Percentiles rank a stretch among this genome's conserved stretches.
These are phyloP conservation scores for Eucalyptus virginea DNA, from an alignment of 345 rosid species.

Conservation along the genomic window DNA sequence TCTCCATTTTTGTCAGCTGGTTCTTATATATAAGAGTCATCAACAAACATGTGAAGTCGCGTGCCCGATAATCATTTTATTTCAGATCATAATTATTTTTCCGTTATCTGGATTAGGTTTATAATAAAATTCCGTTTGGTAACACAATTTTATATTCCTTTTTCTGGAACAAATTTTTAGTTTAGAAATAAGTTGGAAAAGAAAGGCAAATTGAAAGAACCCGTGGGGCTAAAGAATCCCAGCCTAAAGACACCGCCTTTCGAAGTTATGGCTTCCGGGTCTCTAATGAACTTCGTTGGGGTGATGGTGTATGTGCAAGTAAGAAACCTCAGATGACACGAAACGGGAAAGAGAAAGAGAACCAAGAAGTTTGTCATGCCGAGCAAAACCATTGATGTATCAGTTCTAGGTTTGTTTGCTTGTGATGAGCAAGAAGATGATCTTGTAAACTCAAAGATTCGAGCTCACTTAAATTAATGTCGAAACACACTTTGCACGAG, in stretches of 20 bases:
- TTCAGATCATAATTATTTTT: too few species aligned
- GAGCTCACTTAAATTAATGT: background rate
- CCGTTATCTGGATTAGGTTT: rapidly evolving
- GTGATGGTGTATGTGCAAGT: constrained; percentile 14
- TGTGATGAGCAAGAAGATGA: background rate
- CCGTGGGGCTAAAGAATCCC: constrained; percentile 39
- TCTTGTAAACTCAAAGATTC: background rate
- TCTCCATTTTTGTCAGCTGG: background rate
- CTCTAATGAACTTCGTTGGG: constrained; percentile 11
- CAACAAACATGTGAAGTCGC: background rate
- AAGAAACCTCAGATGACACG: background rate
- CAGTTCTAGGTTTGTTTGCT: background rate
- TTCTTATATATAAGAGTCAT: background rate
- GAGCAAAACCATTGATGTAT: background rate
- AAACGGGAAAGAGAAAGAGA: background rate
- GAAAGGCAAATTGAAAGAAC: background rate
- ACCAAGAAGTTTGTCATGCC: background rate
- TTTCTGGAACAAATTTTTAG: too few species aligned
- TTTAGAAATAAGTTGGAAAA: too few species aligned
- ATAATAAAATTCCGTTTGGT: rapidly evolving
- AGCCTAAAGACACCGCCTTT: constrained; percentile 11
- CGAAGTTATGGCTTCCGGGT: constrained; percentile 17
- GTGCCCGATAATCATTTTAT: too few species aligned
- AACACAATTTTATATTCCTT: rapidly evolving
- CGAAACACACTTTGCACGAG: background rate